phyloP scores from a whole-genome alignment of 805 yeast genomes.

The Candida wancherniae region DNA sequence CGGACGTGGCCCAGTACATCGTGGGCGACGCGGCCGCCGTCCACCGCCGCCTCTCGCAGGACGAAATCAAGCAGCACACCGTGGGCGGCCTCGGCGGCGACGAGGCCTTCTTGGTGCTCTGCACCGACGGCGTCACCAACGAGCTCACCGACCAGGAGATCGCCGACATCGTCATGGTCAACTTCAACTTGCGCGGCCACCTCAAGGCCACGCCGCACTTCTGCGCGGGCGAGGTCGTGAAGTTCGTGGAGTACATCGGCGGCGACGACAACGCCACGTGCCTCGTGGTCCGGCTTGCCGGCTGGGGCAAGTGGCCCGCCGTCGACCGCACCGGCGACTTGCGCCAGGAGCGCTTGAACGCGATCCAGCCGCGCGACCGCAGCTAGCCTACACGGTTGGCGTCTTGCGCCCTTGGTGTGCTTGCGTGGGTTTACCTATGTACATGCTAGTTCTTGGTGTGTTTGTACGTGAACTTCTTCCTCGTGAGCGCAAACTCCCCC shows the following conservation, averaged over 20 bases:
- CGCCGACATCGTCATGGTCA: slow-evolving; percentile 76
- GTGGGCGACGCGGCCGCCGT: slow-evolving; percentile 50
- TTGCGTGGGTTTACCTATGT: slow-evolving; percentile 9
- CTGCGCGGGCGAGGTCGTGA: slow-evolving; percentile 80
- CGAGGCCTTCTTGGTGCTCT: slow-evolving; percentile 77
- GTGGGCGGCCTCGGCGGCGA: slow-evolving; percentile 64
- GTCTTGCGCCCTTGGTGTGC: no score
- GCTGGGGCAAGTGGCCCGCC: slow-evolving; percentile 94
- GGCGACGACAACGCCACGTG: slow-evolving; percentile 98
- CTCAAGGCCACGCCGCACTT: slow-evolving; percentile 74
- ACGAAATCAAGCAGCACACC: slow-evolving; percentile 33
- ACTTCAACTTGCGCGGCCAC: slow-evolving; percentile 59
- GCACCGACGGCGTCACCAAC: slow-evolving; percentile 86
- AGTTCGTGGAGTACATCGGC: slow-evolving; percentile 79
- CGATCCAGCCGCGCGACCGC: slow-evolving; percentile 31
- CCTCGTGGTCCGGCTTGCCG: slow-evolving; percentile 67
- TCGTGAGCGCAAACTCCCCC: slow-evolving; percentile 93
- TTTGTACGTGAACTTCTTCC: slow-evolving; percentile 81
- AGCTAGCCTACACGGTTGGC: slow-evolving; percentile 1
- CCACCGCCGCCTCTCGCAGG: slow-evolving; percentile 34
- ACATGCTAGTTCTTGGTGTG: slow-evolving; percentile 58
- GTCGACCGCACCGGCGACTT: slow-evolving; percentile 76
- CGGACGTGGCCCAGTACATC: slow-evolving; percentile 68
- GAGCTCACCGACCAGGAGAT: slow-evolving; percentile 84
- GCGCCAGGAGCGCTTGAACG: slow-evolving; percentile 66